Base-by-base conservation (phyloP, 2,329 filamentous ascomycete genomes). In the Penicillium sumatraense region DNA sequence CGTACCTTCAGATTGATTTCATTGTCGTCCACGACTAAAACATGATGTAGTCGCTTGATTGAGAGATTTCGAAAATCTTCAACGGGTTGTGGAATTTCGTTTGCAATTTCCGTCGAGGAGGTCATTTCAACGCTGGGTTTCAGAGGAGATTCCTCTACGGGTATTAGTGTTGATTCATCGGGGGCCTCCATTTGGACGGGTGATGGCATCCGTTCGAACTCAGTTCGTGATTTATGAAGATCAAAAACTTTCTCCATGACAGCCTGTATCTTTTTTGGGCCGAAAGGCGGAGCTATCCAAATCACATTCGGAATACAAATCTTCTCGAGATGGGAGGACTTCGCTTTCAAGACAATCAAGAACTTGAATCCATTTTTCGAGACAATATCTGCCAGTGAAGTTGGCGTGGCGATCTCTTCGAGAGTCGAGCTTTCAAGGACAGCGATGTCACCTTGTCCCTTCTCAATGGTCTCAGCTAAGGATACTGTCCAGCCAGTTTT, bases 11-110 rank as follows among this genome's bases (percentile, higher is more conserved):
- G 59, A 29, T 78, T 77, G 47, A 78, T 75, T 3, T 72, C 68
- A 48, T 78, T 77, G 53, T 77, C 75, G 50, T 78, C 75, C 1
- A 78, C 75, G 11, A 78, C 64, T 6, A 78, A 62, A 13, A 77
- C 64, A 53, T 65, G 66, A 41, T 54, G 49, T 13, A 35, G 8
- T 3, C 23, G 18, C 18, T 46, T 8, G 2, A 31, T 10, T 11
- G 26, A 5, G 10, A 6, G 9, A 14, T 2, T 7, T 18, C 14
- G 42, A 13, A 11, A 8, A 14, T 1, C 9, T 3, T 13, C 27
- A 7, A 46, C 18, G 8, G 11, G 4, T 4, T 18, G 27, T 13
- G 42, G 16, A 26, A 21, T 6, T 6, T 23, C 16, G 18, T 31
- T 31, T 5, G 26, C 4, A 6, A 29, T 14, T 46, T 46, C 26